Evolutionary conservation across 495 filamentous ascomycete species (phyloP).

Genomic region (Arthonia radiata): DNA sequence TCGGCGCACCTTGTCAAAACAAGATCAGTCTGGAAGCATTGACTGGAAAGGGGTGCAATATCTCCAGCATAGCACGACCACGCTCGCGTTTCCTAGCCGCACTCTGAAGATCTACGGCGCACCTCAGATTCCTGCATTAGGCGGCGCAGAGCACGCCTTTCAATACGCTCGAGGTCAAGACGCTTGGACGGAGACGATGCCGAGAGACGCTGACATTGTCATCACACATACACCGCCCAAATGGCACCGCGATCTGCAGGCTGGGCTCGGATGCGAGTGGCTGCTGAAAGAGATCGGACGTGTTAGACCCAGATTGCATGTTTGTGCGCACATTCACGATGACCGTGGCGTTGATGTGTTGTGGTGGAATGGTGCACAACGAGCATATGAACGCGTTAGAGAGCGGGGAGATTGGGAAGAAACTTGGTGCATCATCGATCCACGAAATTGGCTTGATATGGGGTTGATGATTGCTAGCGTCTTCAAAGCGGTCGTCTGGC

Average conservation of each 20-base stretch:
- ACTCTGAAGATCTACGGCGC: constrained; percentile 34
- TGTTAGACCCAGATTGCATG: constrained; percentile 52
- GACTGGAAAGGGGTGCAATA: constrained; percentile 35
- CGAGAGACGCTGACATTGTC: constrained; percentile 52
- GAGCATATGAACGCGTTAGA: constrained; percentile 32
- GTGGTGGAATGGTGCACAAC: constrained; percentile 58
- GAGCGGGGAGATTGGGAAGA: constrained; percentile 19
- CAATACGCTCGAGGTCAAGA: constrained; percentile 33
- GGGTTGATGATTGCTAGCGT: constrained; percentile 36
- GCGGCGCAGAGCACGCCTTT: constrained; percentile 39
- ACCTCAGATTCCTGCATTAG: constrained; percentile 34
- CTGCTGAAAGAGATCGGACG: constrained; percentile 57
- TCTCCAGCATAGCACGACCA: constrained; percentile 34
- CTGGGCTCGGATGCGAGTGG: constrained; percentile 47
- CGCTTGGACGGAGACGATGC: constrained; percentile 41
- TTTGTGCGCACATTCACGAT: constrained; percentile 77
- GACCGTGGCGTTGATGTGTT: constrained; percentile 39
- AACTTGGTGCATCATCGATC: constrained; percentile 28
- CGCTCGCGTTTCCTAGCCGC: constrained; percentile 21
- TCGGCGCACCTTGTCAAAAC: constrained; percentile 14
- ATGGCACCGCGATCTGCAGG: constrained; percentile 41
- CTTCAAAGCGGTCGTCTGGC: constrained; percentile 40
- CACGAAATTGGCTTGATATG: constrained; percentile 34
- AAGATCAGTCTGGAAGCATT: constrained; percentile 15
- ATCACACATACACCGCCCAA: constrained; percentile 61